These are phyloP conservation scores for Mixia osmundae DNA, from an alignment of 1,284 basidiomycete species.

Conservation along the genomic window DNA sequence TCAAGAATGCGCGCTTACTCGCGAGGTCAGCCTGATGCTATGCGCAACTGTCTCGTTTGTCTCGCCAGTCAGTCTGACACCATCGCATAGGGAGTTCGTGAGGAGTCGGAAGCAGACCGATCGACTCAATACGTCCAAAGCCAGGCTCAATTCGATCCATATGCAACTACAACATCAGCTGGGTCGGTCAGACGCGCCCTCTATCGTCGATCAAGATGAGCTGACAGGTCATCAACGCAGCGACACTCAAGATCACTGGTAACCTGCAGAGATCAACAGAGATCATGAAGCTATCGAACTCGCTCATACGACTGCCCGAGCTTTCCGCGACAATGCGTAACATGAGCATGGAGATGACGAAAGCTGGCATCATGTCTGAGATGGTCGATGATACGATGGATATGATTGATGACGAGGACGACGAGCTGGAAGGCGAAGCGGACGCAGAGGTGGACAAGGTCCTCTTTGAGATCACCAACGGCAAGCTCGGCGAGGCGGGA, in stretches of 20 bases:
- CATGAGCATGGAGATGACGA: slow-evolving; percentile 98
- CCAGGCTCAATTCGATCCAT: slow-evolving; percentile 69
- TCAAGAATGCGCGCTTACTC: slow-evolving; percentile 73
- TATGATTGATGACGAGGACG: slow-evolving; percentile 39
- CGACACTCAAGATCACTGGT: slow-evolving; percentile 92
- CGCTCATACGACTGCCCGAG: slow-evolving; percentile 74
- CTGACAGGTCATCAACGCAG: slow-evolving; percentile 25
- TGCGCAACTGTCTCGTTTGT: too few relatives aligned
- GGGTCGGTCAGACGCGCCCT: slow-evolving; percentile 31
- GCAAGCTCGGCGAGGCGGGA: slow-evolving; percentile 69
- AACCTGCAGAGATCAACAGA: slow-evolving; percentile 91
- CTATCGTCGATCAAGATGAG: neutral
- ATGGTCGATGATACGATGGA: slow-evolving; percentile 26
- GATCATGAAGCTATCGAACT: slow-evolving; percentile 94
- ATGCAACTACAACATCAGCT: slow-evolving; percentile 81
- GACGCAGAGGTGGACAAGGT: slow-evolving; percentile 95
- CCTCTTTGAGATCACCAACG: slow-evolving; percentile 81
- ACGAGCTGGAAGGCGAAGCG: slow-evolving; percentile 87
- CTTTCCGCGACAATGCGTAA: slow-evolving; percentile 80
- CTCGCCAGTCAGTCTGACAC: too few relatives aligned
- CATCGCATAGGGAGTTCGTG: slow-evolving; percentile 89
- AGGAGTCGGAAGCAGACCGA: slow-evolving; percentile 86
- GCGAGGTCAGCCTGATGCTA: too few relatives aligned
- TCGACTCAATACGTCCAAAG: slow-evolving; percentile 73
- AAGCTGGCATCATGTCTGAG: slow-evolving; percentile 31